Base-by-base conservation (phyloP, 2,329 filamentous ascomycete species). In the Colletotrichum gigasporum region DNA sequence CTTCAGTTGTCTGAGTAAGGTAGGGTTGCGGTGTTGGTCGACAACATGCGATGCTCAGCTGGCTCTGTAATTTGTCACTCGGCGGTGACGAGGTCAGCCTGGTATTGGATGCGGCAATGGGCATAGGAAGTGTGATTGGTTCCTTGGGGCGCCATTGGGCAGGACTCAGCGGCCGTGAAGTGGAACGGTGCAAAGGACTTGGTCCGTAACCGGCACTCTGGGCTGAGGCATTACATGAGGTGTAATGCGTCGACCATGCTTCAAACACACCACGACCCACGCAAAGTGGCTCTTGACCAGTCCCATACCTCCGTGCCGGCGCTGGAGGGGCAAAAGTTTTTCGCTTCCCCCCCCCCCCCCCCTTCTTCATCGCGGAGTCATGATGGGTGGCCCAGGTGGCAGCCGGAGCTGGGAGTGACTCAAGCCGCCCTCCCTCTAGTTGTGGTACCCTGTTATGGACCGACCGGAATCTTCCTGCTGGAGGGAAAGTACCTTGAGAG, bases 381-480 rank as follows among this genome's bases (percentile, higher is more conserved):
- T n/a, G n/a, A n/a, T n/a, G n/a, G n/a, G n/a, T n/a, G n/a, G n/a
- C n/a, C n/a, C n/a, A n/a, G n/a, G n/a, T n/a, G n/a, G n/a, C n/a
- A n/a, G n/a, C n/a, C n/a, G n/a, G n/a, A n/a, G n/a, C n/a, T n/a
- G n/a, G 24, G 22, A 42, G 22, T 54, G 35, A 30, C 35, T 54
- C 51, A 42, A 54, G 11, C 53, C 6, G 6, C 4, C 12, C 8
- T 39, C 35, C 12, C 11, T 35, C 9, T 35, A 12, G 34, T 5
- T 11, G 34, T 35, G 37, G 24, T 52, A 20, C 48, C 22, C 18
- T 39, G 32, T 22, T 14, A 52, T 30, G 20, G 26, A 51, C 44
- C 44, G 53, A 63, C 59, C 50, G 50, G 22, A 28, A 30, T 35
- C 50, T 53, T 41, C n/a, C n/a, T n/a, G n/a, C n/a, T n/a, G n/a